Base-by-base conservation (phyloP, 1,139 yeast species). In the Geotrichum cucujoidarum region DNA sequence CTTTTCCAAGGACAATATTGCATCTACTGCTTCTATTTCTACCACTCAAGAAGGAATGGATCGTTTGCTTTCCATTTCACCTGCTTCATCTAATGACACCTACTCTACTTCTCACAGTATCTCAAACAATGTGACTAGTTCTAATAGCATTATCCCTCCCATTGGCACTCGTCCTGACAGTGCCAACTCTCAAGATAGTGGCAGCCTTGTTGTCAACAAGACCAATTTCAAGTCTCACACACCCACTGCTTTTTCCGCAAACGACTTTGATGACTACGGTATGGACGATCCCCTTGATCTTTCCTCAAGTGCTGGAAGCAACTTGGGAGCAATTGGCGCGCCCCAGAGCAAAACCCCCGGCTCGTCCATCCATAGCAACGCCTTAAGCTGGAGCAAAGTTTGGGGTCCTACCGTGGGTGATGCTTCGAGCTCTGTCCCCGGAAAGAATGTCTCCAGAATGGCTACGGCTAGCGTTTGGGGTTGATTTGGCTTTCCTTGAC, bases 401-500 rank as follows among this genome's bases (percentile, higher is more conserved):
- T 46, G 49, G 49, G 49, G 45, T n/a, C 6, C 27, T 24, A 30
- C 37, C 16, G 31, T 38, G 8, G 35, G 33, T 18, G 36, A 22
- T 14, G 21, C 18, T 11, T 16, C 21, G 21, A 21, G 29, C 8
- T 6, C 17, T 29, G n/a, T n/a, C n/a, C n/a, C n/a, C n/a, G n/a
- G n/a, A n/a, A 24, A 24, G 27, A 10, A 10, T 6, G 8, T 10
- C 8, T 6, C 27, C 10, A 30, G 32, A 4, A 25, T 43, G 20
- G 24, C 43, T 14, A 39, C 38, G n/a, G 18, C 48, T 20, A 34
- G 45, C 3, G 49, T 40, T n/a, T 46, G 49, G 49, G 45, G 39
- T n/a, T 46, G 18, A 27, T 6, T 24, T 24, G 27, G 10, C 10
- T 24, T 6, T 25, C 18, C 14, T 25, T 24, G 22, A 13, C 25